A percentile compares a stretch with the other conserved stretches of the same genome.
Evolutionary conservation across 768 basidiomycete species (phyloP).

Genomic region (Megacollybia marginata): DNA sequence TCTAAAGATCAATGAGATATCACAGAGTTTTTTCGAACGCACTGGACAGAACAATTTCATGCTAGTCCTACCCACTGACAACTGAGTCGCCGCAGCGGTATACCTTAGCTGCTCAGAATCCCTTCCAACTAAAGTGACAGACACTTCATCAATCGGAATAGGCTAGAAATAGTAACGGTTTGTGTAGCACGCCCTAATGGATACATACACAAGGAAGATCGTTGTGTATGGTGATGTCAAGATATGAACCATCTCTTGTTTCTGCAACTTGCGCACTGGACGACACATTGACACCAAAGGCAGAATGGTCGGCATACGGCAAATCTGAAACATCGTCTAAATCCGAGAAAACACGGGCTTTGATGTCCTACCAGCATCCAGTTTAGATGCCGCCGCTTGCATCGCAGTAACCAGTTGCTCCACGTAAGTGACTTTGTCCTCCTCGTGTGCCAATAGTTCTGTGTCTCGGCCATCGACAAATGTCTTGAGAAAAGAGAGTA

Average conservation of each 20-base stretch:
- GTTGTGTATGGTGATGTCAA: conserved; percentile 59
- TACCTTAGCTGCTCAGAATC: conserved; percentile 61
- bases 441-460: conserved; percentile 47
- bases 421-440: conserved; percentile 45
- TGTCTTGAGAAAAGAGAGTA: conserved; percentile 69
- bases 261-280: conserved; percentile 42
- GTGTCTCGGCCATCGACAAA: conserved; percentile 48
- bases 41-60: conserved; percentile 69
- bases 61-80: conserved; percentile 53
- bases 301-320: conserved; percentile 61
- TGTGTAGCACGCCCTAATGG: not conserved
- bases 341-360: not conserved
- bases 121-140: conserved; percentile 51
- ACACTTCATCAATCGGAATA: conserved; percentile 55
- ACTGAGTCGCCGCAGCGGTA: conserved; percentile 25
- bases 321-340: conserved; percentile 41
- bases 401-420: conserved; percentile 42
- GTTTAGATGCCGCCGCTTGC: conserved; percentile 35
- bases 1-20: conserved; percentile 32
- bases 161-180: conserved; percentile 30
- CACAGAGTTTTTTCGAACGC: conserved; percentile 18
- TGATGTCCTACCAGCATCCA: conserved; percentile 43
- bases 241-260: conserved; percentile 57
- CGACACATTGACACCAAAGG: conserved; percentile 44
- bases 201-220: conserved; percentile 66